phyloP scores from a whole-genome alignment of 2,329 filamentous ascomycete species.

The Hymenotorrendiella dingleyae region DNA sequence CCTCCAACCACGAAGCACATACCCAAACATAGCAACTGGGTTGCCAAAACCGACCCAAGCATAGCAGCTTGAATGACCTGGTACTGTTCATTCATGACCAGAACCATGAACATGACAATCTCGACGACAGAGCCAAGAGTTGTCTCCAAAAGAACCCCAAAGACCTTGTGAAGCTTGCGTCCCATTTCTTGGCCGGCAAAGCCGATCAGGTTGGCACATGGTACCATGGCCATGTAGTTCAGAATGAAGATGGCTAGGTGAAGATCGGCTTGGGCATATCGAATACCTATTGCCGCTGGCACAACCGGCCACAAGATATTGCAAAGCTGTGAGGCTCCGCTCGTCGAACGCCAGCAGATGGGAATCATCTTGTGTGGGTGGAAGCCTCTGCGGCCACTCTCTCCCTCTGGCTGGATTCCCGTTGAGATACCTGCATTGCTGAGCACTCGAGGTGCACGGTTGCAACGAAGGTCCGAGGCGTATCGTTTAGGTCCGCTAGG shows the following conservation, averaged over 20 bases:
- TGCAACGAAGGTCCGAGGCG: conserved; percentile 9
- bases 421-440: too few species aligned
- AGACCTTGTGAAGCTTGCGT: conserved; percentile 68
- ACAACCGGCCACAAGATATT: conserved; percentile 73
- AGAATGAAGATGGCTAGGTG: conserved; percentile 62
- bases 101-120: conserved; percentile 74
- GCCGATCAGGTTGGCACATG: conserved; percentile 68
- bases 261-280: conserved; percentile 47
- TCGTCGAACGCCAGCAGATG: conserved; percentile 60
- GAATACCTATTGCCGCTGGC: conserved; percentile 62
- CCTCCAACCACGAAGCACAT: conserved; percentile 76
- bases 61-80: conserved; percentile 80
- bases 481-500: not conserved
- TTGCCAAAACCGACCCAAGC: conserved; percentile 75
- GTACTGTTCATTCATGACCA: conserved; percentile 52
- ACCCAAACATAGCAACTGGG: conserved; percentile 73
- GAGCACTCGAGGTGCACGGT: too few species aligned
- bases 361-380: conserved; percentile 57
- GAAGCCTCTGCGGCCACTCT: conserved; percentile 63
- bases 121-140: conserved; percentile 72
- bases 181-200: conserved; percentile 69
- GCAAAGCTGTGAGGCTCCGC: conserved; percentile 55
- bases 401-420: conserved; percentile 46
- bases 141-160: conserved; percentile 57
- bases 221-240: conserved; percentile 72